Base-by-base conservation (phyloP, 805 yeast species). In the Pichia pseudocactophila region DNA sequence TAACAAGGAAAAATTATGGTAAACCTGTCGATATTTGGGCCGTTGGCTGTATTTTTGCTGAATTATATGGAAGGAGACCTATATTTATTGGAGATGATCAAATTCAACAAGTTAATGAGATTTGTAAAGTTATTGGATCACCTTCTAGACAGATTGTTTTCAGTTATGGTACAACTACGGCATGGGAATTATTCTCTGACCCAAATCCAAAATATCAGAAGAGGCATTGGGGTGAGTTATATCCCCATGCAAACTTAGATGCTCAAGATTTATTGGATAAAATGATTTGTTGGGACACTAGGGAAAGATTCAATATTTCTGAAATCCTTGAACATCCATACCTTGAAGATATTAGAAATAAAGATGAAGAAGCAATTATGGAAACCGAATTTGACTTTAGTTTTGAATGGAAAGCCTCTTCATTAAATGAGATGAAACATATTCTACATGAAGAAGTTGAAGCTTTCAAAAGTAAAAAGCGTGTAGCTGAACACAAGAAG, bases 11-110 rank as follows among this genome's bases (percentile, higher is more conserved):
- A 40, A 54, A 51, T 15, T 86, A 86, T 55, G 71, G 78, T 3
- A 82, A 82, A 44, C 69, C 76, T 19, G 82, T 89, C 37, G 97
- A 89, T 59, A 69, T 89, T 68, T 89, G 97, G 97, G 88, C 96
- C 0, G 76, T 81, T 9, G 97, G 97, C 1, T 89, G 97, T 56
- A 87, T 89, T 9, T 62, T 88, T 46, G 95, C 81, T 2, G 97
- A 89, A 59, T 66, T 89, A 38, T 84, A 82, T 49, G 85, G 87
- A 0, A 67, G 96, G 46, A 71, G 71, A 53, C 95, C 96, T 1
- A 58, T 87, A 13, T 88, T 89, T 57, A 74, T 78, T 39, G 97
- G 96, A 0, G 74, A 73, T 44, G 79, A 78, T 58, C 80, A 80
- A 44, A 52, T 74, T 46, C 82, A 81, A 48, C 97, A 89, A 59